Evolutionary conservation across 257 asterid species (phyloP).

Genomic region (Fraxinus quadrangulata): DNA sequence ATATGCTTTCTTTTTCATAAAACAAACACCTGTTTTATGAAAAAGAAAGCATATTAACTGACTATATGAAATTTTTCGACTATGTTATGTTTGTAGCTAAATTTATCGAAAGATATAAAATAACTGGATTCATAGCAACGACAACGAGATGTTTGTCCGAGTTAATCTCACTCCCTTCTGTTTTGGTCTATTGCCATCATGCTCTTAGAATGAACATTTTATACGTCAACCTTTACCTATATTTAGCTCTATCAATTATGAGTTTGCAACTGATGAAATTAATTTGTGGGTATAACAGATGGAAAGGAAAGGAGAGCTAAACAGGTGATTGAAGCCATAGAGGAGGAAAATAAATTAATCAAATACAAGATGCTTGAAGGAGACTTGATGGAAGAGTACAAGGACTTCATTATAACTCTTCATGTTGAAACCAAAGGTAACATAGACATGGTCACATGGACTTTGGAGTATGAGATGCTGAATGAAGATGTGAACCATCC

Average conservation of each 20-base stretch:
- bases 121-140: too few species aligned
- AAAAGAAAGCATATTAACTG: too few species aligned
- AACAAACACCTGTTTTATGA: too few species aligned
- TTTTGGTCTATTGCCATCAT: too few species aligned
- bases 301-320: constrained; percentile 26
- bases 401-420: constrained; percentile 22
- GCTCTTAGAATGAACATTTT: too few species aligned
- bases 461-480: constrained; percentile 36
- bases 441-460: constrained; percentile 36
- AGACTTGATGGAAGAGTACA: constrained; percentile 35
- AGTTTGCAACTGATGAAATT: neutral
- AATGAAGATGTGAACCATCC: constrained; percentile 28
- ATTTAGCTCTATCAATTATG: neutral
- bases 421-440: constrained; percentile 36
- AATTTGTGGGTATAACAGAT: constrained; percentile 13
- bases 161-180: too few species aligned
- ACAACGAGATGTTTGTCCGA: too few species aligned
- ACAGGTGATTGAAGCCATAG: constrained; percentile 32
- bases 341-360: constrained; percentile 30
- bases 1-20: too few species aligned
- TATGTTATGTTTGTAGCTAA: too few species aligned
- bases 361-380: constrained; percentile 32
- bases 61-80: too few species aligned
- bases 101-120: too few species aligned
- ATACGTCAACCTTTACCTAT: too few species aligned